phyloP scores from a whole-genome alignment of 1,139 yeast species.

The Pichiaceae sp. region DNA sequence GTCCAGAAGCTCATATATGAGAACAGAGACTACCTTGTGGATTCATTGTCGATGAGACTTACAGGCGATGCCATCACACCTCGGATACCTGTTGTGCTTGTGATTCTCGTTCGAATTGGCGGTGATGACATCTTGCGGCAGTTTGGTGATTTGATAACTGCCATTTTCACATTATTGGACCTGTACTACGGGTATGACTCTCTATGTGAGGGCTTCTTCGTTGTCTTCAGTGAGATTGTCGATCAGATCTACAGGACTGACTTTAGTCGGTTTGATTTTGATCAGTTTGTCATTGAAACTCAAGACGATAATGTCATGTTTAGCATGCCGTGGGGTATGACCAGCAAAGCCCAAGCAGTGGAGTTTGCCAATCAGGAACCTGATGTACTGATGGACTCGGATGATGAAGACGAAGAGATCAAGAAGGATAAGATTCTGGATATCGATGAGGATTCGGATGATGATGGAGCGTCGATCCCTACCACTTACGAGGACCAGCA shows the following conservation, averaged over 20 bases:
- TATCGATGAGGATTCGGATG: slow-evolving; percentile 29
- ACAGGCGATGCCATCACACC: slow-evolving; percentile 68
- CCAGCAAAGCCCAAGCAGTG: slow-evolving; percentile 26
- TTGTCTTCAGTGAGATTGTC: slow-evolving; percentile 59
- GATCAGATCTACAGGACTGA: slow-evolving; percentile 41
- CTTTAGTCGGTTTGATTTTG: slow-evolving; percentile 19
- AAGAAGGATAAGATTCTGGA: slow-evolving; percentile 15
- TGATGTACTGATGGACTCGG: slow-evolving; percentile 22
- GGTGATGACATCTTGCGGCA: slow-evolving; percentile 61
- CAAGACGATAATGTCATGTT: slow-evolving; percentile 19
- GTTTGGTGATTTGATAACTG: slow-evolving; percentile 59
- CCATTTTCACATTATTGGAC: slow-evolving; percentile 72
- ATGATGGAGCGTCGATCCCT: slow-evolving; percentile 11
- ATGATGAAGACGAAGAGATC: slow-evolving; percentile 18
- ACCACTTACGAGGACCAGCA: slow-evolving; percentile 4
- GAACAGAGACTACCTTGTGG: slow-evolving; percentile 76
- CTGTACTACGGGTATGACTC: slow-evolving; percentile 73
- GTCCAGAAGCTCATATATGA: slow-evolving; percentile 46
- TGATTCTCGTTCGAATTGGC: slow-evolving; percentile 59
- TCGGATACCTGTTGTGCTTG: slow-evolving; percentile 59
- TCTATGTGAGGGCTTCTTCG: slow-evolving; percentile 67
- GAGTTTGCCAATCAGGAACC: slow-evolving; percentile 30
- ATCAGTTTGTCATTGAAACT: slow-evolving; percentile 13
- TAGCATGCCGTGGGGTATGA: slow-evolving; percentile 52
- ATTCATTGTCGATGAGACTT: slow-evolving; percentile 60